phyloP scores from a whole-genome alignment of 2,329 filamentous ascomycete species.

The Seiridium unicorne region DNA sequence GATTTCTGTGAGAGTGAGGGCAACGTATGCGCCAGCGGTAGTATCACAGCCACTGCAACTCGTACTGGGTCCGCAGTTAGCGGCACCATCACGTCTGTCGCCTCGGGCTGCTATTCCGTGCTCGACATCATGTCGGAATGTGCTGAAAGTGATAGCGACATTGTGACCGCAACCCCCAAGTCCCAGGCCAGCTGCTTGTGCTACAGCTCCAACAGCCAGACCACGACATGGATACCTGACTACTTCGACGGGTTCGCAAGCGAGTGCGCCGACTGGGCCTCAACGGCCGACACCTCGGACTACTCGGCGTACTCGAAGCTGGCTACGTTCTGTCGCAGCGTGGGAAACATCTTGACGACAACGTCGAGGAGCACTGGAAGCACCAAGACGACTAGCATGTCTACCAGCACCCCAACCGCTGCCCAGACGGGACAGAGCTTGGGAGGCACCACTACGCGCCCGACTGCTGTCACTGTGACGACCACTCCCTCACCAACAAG shows the following conservation, averaged over 20 bases:
- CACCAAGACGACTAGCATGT: background rate
- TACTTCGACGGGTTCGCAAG: conserved; percentile 6
- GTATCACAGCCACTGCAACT: background rate
- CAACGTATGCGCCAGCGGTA: background rate
- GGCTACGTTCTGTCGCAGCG: background rate
- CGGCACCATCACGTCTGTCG: background rate
- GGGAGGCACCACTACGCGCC: background rate
- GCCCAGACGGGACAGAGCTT: background rate
- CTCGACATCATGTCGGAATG: conserved; percentile 2
- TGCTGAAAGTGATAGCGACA: background rate
- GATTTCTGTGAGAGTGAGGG: conserved; percentile 5
- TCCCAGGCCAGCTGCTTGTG: conserved; percentile 12
- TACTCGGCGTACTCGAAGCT: background rate
- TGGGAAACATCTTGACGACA: conserved; percentile 4
- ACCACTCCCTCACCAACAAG: background rate
- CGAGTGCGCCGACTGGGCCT: conserved; percentile 10
- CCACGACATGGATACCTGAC: conserved; percentile 7
- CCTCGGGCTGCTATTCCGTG: conserved; percentile 5
- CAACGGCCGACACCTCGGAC: background rate
- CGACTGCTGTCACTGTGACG: conserved; percentile 10
- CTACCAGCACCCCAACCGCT: background rate
- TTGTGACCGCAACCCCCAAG: background rate
- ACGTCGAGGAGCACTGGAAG: background rate
- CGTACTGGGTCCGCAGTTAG: background rate
- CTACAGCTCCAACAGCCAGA: conserved; percentile 2